Percentiles rank a stretch among this genome's conserved stretches.
phyloP scores from a whole-genome alignment of 441 rosid genomes.

The Manihot esculenta region DNA sequence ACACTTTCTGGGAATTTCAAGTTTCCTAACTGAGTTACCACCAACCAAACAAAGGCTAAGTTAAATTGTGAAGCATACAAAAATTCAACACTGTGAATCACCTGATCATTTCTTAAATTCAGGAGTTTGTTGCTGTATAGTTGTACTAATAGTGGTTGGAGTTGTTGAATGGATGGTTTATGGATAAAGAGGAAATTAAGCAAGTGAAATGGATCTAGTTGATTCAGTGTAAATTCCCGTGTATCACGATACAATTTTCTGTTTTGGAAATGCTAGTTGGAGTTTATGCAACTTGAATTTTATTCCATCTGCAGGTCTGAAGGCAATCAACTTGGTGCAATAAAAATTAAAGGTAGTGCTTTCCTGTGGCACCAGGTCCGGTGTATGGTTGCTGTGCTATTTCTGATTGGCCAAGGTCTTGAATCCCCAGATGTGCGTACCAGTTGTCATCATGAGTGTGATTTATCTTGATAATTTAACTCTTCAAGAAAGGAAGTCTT shows the following conservation, averaged over 20 bases:
- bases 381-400: conserved; percentile 85
- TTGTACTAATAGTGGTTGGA: neutral
- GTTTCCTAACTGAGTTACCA: too few relatives aligned
- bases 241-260: neutral
- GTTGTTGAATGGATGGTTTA: conserved; percentile 1
- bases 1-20: too few relatives aligned
- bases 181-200: conserved; percentile 6
- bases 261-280: neutral
- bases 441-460: conserved; percentile 6
- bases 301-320: conserved; percentile 45
- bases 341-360: conserved; percentile 82
- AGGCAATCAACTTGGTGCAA: conserved; percentile 60
- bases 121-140: neutral
- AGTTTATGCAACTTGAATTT: conserved; percentile 15
- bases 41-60: too few relatives aligned
- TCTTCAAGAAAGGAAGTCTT: neutral
- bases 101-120: conserved; percentile 2
- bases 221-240: neutral
- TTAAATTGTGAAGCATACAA: too few relatives aligned
- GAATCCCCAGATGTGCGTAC: conserved; percentile 74
- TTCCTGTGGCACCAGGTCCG: conserved; percentile 96
- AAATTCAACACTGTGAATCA: neutral
- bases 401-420: conserved; percentile 86
- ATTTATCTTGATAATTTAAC: conserved; percentile 1
- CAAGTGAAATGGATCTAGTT: neutral